Percentiles rank a stretch among this genome's conserved stretches.
These are phyloP conservation scores for Paramecium primaurelia DNA, from an alignment of 73 alveolate genomes.

Conservation along the genomic window DNA sequence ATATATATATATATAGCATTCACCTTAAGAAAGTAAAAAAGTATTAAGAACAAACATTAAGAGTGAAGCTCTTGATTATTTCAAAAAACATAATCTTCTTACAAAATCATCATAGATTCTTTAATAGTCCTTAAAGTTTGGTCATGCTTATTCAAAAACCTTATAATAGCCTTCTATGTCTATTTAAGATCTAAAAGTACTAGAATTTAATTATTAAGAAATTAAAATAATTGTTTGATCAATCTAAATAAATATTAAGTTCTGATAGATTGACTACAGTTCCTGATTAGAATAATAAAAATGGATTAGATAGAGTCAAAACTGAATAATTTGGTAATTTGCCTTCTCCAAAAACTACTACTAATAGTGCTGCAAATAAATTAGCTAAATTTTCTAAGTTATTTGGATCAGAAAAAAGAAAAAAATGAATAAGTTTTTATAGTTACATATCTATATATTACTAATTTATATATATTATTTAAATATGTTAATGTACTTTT, in stretches of 20 bases:
- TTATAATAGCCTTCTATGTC: neutral
- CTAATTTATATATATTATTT: neutral
- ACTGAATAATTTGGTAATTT: conserved; percentile 18
- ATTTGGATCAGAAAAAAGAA: conserved; percentile 43
- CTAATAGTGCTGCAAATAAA: neutral
- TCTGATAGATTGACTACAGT: conserved; percentile 35
- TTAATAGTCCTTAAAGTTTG: neutral
- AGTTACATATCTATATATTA: neutral
- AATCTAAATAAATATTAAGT: neutral
- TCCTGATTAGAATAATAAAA: conserved; percentile 16
- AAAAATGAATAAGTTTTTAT: neutral
- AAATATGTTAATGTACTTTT: neutral
- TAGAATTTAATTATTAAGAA: neutral
- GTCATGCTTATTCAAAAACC: conserved; percentile 42
- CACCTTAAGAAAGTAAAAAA: conserved; percentile 27
- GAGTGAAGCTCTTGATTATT: conserved; percentile 32
- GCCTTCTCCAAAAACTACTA: conserved; percentile 36
- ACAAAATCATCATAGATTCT: neutral
- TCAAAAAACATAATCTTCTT: neutral
- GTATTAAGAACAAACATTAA: neutral
- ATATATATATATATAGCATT: neutral
- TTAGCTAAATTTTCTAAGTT: neutral
- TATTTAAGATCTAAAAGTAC: conserved; percentile 3
- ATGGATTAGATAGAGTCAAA: neutral
- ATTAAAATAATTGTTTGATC: conserved; percentile 10